These are phyloP conservation scores for Calonectria naviculata DNA, from an alignment of 2,329 filamentous ascomycete genomes.

Conservation along the genomic window DNA sequence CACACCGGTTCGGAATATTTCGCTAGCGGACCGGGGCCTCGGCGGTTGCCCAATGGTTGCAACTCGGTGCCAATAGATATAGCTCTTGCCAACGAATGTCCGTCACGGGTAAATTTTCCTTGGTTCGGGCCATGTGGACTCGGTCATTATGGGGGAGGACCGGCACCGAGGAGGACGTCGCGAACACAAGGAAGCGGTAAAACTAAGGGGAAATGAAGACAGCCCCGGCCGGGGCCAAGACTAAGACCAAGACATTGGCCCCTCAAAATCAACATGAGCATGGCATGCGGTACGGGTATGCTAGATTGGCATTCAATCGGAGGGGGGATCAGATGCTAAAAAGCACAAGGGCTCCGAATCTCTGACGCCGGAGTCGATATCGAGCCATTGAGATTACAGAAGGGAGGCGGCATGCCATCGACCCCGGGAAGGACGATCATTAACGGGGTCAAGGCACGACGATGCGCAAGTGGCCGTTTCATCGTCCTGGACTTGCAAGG, in stretches of 20 bases:
- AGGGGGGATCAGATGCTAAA: slow-evolving; percentile 17
- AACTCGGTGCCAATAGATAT: slow-evolving; percentile 25
- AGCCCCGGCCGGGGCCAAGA: background rate
- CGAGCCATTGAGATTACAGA: slow-evolving; percentile 28
- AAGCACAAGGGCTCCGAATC: slow-evolving; percentile 9
- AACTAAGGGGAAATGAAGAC: background rate
- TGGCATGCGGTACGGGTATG: slow-evolving; percentile 8
- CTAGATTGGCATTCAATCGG: slow-evolving; percentile 20
- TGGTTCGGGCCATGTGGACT: slow-evolving; percentile 19
- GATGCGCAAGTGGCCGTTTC: slow-evolving; percentile 29
- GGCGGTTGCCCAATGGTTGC: slow-evolving; percentile 31
- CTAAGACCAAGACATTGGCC: background rate
- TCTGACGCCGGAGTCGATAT: slow-evolving; percentile 21
- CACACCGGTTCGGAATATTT: slow-evolving; percentile 38
- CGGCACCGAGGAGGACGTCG: background rate
- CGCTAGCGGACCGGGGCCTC: slow-evolving; percentile 30
- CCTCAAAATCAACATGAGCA: background rate
- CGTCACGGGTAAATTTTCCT: slow-evolving; percentile 14
- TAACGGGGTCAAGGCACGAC: slow-evolving; percentile 14
- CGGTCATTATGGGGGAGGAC: slow-evolving; percentile 3
- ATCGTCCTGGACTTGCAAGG: slow-evolving; percentile 30
- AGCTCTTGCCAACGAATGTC: slow-evolving; percentile 14
- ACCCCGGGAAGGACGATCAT: slow-evolving; percentile 24
- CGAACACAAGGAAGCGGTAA: background rate
- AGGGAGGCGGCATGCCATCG: slow-evolving; percentile 29